phyloP scores from a whole-genome alignment of 495 filamentous ascomycete species.

The Penicillium bovifimosum region DNA sequence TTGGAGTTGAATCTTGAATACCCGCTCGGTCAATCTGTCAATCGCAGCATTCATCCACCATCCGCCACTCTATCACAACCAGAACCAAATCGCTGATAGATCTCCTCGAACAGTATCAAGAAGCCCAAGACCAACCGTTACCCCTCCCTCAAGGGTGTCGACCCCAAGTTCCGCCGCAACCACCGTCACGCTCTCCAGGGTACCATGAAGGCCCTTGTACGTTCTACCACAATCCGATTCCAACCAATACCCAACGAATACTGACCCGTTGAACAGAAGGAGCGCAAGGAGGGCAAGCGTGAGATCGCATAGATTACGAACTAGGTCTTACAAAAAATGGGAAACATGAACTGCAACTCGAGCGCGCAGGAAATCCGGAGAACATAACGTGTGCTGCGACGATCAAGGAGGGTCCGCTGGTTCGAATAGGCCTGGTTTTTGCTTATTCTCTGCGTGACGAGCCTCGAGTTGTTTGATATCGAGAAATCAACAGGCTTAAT shows the following conservation, averaged over 20 bases:
- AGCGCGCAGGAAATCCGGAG: conserved; percentile 37
- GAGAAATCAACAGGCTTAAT: conserved; percentile 34
- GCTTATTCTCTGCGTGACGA: conserved; percentile 27
- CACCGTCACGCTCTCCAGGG: conserved; percentile 98
- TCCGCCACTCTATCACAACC: conserved; percentile 3
- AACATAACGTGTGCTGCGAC: conserved; percentile 38
- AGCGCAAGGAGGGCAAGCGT: conserved; percentile 93
- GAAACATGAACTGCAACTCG: conserved; percentile 28
- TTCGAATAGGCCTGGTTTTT: conserved; percentile 31
- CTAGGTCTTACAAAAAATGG: conserved; percentile 15
- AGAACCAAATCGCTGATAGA: conserved; percentile 29
- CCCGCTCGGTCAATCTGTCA: not conserved
- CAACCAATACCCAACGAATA: conserved; percentile 2
- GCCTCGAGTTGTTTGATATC: conserved; percentile 27
- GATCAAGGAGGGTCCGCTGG: conserved; percentile 29
- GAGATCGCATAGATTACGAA: conserved; percentile 68
- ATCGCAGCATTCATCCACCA: conserved; percentile 1
- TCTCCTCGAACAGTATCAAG: conserved; percentile 74
- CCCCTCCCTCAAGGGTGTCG: conserved; percentile 95
- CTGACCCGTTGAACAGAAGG: conserved; percentile 71
- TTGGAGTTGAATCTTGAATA: conserved; percentile 1
- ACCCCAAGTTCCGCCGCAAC: conserved; percentile 99
- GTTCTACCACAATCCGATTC: conserved; percentile 30
- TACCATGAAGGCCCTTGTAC: conserved; percentile 94
- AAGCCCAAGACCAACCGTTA: conserved; percentile 99